Evolutionary conservation across 306 rosid genomes (phyloP).

Genomic region (Quercus ilex): DNA sequence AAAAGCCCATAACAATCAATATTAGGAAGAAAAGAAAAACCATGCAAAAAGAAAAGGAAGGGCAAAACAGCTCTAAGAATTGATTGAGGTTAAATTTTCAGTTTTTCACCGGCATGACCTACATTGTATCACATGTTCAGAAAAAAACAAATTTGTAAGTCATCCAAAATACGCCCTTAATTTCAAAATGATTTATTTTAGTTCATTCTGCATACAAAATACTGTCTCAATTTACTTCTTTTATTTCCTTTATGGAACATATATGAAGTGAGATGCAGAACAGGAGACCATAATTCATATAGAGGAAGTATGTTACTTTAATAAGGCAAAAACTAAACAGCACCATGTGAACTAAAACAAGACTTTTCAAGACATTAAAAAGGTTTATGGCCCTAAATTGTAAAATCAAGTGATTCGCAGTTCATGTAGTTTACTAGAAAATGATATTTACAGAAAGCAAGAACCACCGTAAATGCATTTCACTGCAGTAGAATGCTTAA

Average conservation of each 20-base stretch:
- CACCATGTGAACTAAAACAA: background rate
- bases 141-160: background rate
- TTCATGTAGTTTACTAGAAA: background rate
- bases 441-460: background rate
- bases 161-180: background rate
- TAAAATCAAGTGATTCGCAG: background rate
- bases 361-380: too few species aligned
- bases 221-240: too few species aligned
- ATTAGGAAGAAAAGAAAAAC: constrained; percentile 13
- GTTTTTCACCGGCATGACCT: background rate
- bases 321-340: background rate
- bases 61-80: background rate
- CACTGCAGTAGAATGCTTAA: background rate
- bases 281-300: background rate
- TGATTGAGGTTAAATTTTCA: background rate
- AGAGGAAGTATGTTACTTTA: background rate
- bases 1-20: constrained; percentile 32
- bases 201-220: too few species aligned
- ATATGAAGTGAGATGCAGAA: background rate
- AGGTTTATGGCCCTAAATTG: too few species aligned
- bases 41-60: background rate
- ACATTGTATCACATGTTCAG: background rate
- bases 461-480: background rate
- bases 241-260: background rate
- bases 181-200: background rate